These are phyloP conservation scores for Diaporthe aspalathi DNA, from an alignment of 2,329 filamentous ascomycete species.

Conservation along the genomic window DNA sequence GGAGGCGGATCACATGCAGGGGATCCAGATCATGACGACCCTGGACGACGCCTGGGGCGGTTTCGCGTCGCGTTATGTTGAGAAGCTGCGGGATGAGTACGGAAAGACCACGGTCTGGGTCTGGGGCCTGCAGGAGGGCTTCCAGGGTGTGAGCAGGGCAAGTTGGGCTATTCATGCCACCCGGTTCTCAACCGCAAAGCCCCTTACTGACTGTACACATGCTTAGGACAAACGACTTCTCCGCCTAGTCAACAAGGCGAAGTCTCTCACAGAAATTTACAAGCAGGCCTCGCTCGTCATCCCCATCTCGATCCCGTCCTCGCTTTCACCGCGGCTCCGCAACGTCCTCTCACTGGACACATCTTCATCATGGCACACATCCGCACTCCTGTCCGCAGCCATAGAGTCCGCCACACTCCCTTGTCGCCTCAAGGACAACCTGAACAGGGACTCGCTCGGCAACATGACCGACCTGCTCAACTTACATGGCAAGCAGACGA, in stretches of 20 bases:
- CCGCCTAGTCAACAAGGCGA: slow-evolving; percentile 79
- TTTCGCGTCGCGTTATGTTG: slow-evolving; percentile 78
- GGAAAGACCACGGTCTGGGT: slow-evolving; percentile 89
- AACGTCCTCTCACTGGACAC: slow-evolving; percentile 69
- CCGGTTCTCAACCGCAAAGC: background rate
- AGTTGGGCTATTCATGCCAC: slow-evolving; percentile 28
- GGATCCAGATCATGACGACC: slow-evolving; percentile 79
- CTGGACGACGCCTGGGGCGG: slow-evolving; percentile 86
- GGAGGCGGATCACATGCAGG: slow-evolving; percentile 93
- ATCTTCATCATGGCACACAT: slow-evolving; percentile 80
- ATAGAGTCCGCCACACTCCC: slow-evolving; percentile 84
- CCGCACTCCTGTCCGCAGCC: slow-evolving; percentile 79
- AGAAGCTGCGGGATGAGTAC: slow-evolving; percentile 88
- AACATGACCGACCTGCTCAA: slow-evolving; percentile 76
- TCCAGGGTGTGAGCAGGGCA: slow-evolving; percentile 65
- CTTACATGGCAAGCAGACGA: slow-evolving; percentile 80
- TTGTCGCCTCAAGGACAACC: slow-evolving; percentile 70
- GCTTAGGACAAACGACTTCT: slow-evolving; percentile 70
- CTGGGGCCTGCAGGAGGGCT: slow-evolving; percentile 80
- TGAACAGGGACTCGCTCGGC: slow-evolving; percentile 64
- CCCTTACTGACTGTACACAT: background rate
- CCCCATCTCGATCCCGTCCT: slow-evolving; percentile 74
- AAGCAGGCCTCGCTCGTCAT: slow-evolving; percentile 81
- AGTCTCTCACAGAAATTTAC: slow-evolving; percentile 75
- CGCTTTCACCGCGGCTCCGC: slow-evolving; percentile 56